These are phyloP conservation scores for Sugiyamaella lignohabitans DNA, from an alignment of 805 yeast genomes.

Conservation along the genomic window DNA sequence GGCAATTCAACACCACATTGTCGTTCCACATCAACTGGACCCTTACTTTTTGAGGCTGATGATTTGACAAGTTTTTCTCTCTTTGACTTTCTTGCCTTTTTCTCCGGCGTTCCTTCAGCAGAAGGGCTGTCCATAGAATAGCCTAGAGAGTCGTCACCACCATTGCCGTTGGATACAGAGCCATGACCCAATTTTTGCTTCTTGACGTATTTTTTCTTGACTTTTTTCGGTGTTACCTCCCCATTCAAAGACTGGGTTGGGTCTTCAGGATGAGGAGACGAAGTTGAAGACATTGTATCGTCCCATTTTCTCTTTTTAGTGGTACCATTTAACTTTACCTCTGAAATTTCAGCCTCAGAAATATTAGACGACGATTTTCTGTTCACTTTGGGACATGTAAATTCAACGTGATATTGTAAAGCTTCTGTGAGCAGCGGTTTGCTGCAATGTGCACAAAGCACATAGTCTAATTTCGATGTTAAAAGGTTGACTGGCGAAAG, in stretches of 20 bases:
- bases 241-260: background rate
- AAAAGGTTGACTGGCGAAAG: slow-evolving; percentile 24
- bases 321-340: background rate
- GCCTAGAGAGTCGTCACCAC: no score
- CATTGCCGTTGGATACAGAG: background rate
- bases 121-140: background rate
- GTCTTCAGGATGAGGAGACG: background rate
- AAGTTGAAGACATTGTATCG: slow-evolving; percentile 2
- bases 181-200: background rate
- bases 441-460: slow-evolving; percentile 26
- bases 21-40: slow-evolving; percentile 84
- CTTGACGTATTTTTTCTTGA: slow-evolving; percentile 5
- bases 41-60: no score
- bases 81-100: slow-evolving; percentile 14
- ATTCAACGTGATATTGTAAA: slow-evolving; percentile 20
- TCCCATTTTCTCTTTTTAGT: slow-evolving; percentile 4
- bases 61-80: slow-evolving; percentile 36
- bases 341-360: background rate
- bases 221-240: background rate
- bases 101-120: slow-evolving; percentile 1
- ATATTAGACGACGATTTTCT: background rate
- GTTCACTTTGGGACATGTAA: slow-evolving; percentile 10
- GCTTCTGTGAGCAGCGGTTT: slow-evolving; percentile 26
- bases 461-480: slow-evolving; percentile 23
- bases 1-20: slow-evolving; percentile 96